These are phyloP conservation scores for Pigoraptor vietnamica DNA, from an alignment of 78 protist genomes.

Conservation along the genomic window DNA sequence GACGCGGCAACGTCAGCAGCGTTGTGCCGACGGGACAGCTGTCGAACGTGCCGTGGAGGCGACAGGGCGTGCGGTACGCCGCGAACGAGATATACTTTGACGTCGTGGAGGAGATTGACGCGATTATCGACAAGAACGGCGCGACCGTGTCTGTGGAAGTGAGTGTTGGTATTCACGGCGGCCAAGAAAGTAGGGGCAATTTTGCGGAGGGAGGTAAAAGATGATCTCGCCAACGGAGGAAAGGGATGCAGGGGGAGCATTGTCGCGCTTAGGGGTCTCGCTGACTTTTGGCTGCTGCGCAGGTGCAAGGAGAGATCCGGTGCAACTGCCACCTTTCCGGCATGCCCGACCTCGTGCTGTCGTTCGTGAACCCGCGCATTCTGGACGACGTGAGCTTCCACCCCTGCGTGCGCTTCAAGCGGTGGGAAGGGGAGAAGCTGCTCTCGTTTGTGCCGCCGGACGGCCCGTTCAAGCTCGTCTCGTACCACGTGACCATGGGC, in stretches of 20 bases:
- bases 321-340: constrained; percentile 56
- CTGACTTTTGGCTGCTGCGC: background rate
- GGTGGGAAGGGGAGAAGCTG: background rate
- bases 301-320: constrained; percentile 43
- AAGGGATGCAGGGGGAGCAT: background rate
- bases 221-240: too few species aligned
- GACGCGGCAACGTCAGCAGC: background rate
- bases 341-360: constrained; percentile 70
- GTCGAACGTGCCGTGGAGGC: constrained; percentile 74
- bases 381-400: constrained; percentile 69
- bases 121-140: constrained; percentile 40
- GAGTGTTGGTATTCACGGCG: constrained; percentile 33
- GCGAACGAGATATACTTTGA: constrained; percentile 85
- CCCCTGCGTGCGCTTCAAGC: constrained; percentile 68
- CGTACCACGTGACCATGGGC: background rate
- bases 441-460: constrained; percentile 23
- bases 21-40: constrained; percentile 10
- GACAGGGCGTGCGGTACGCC: constrained; percentile 73
- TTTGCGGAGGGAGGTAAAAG: background rate
- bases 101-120: constrained; percentile 72
- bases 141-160: background rate
- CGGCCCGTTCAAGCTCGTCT: background rate
- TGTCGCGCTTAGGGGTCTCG: background rate
- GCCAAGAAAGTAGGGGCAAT: background rate
- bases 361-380: constrained; percentile 58